Conservation (phyloP, 2,329 filamentous ascomycete genomes). For the Aspergillus clavatus region DNA sequence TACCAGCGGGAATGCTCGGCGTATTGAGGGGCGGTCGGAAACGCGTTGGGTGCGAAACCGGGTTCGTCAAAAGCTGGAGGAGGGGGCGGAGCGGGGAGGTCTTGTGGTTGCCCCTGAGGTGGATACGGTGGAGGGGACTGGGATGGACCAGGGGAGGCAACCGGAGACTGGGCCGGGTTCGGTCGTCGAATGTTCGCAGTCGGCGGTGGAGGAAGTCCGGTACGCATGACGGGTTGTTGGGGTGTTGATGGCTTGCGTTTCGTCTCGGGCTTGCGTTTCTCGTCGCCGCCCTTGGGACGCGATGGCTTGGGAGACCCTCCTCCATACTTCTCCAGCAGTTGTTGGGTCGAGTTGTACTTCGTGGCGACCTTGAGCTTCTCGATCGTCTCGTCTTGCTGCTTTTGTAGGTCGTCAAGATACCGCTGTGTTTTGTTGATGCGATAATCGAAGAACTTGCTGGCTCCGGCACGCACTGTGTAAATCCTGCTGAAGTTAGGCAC, state of each 20-base stretch:
- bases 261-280: slow-evolving; percentile 18
- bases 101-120: slow-evolving; percentile 3
- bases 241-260: slow-evolving; percentile 16
- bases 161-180: slow-evolving; percentile 11
- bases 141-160: slow-evolving; percentile 22
- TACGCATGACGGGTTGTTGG: slow-evolving; percentile 40
- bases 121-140: slow-evolving; percentile 22
- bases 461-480: slow-evolving; percentile 63
- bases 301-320: slow-evolving; percentile 51
- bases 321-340: slow-evolving; percentile 92
- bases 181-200: slow-evolving; percentile 57
- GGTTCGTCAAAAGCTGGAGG: slow-evolving; percentile 32
- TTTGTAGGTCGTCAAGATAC: slow-evolving; percentile 68
- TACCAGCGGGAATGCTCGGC: slow-evolving; percentile 69
- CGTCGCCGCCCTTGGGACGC: slow-evolving; percentile 20
- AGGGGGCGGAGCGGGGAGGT: slow-evolving; percentile 4
- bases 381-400: slow-evolving; percentile 79
- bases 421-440: slow-evolving; percentile 66
- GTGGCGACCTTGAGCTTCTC: slow-evolving; percentile 92
- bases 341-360: slow-evolving; percentile 90
- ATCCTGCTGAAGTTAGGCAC: slow-evolving; percentile 57
- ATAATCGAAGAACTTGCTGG: slow-evolving; percentile 72
- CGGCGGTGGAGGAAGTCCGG: slow-evolving; percentile 55
- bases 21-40: slow-evolving; percentile 33
- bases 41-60: slow-evolving; percentile 47